Conservation (phyloP, 2,329 filamentous ascomycete species). For the Fusarium devonianum region DNA sequence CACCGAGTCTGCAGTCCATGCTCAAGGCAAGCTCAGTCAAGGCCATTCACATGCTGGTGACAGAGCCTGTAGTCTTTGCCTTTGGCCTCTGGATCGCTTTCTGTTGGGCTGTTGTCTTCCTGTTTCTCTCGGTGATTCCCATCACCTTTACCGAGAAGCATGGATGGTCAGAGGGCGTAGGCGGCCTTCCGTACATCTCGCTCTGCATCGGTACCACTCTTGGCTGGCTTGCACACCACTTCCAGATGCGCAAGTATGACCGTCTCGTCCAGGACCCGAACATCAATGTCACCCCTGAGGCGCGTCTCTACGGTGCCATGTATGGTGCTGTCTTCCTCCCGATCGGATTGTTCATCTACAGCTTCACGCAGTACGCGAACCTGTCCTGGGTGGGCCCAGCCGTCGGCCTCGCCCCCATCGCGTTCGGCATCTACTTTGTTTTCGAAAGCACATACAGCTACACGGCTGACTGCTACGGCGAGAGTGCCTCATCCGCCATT, state of each 20-base stretch:
- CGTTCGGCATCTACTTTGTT: slow-evolving; percentile 34
- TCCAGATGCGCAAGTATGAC: slow-evolving; percentile 36
- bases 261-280: slow-evolving; percentile 26
- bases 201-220: slow-evolving; percentile 31
- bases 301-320: slow-evolving; percentile 34
- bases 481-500: slow-evolving; percentile 33
- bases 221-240: slow-evolving; percentile 31
- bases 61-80: slow-evolving; percentile 36
- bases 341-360: slow-evolving; percentile 34
- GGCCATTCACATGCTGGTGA: slow-evolving; percentile 36
- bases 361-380: slow-evolving; percentile 30
- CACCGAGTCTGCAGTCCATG: slow-evolving; percentile 33
- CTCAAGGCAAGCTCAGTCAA: slow-evolving; percentile 34
- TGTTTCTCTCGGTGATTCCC: slow-evolving; percentile 35
- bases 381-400: slow-evolving; percentile 30
- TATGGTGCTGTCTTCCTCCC: slow-evolving; percentile 34
- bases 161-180: slow-evolving; percentile 29
- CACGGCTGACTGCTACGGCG: slow-evolving; percentile 33
- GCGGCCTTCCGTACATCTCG: slow-evolving; percentile 32
- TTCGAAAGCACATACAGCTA: slow-evolving; percentile 36
- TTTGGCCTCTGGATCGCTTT: slow-evolving; percentile 38
- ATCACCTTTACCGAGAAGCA: slow-evolving; percentile 34
- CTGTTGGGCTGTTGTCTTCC: slow-evolving; percentile 37
- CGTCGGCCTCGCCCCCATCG: slow-evolving; percentile 32
- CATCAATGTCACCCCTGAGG: slow-evolving; percentile 33